Percentiles rank a stretch among this genome's conserved stretches.
Conservation (phyloP, 2,329 filamentous ascomycete species). For the Anisogramma anomala region DNA sequence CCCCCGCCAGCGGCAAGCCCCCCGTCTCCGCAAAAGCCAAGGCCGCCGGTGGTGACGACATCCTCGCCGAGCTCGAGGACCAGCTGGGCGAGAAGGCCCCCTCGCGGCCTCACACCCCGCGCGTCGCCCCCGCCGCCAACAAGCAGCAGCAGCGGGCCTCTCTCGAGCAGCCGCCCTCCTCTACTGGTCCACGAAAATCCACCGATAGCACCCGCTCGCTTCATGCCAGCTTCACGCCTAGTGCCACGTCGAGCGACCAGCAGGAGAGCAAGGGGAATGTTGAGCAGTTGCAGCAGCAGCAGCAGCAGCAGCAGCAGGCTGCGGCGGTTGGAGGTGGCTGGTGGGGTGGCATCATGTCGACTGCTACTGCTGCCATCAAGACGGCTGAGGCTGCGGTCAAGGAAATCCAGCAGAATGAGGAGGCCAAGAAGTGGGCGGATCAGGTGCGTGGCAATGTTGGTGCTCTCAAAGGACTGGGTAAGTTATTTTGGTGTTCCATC, state of each 20-base stretch:
- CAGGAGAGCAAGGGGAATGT: conserved; percentile 37
- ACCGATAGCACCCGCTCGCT: conserved; percentile 64
- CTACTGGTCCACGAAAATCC: conserved; percentile 50
- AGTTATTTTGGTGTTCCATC: conserved; percentile 17
- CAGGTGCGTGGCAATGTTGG: conserved; percentile 86
- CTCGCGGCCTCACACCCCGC: conserved; percentile 73
- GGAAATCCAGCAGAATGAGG: conserved; percentile 91
- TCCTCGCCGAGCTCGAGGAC: conserved; percentile 78
- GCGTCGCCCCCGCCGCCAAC: conserved; percentile 44
- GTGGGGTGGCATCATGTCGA: conserved; percentile 80
- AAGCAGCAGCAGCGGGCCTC: conserved; percentile 46
- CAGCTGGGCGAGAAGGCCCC: conserved; percentile 60
- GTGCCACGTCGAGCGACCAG: conserved; percentile 50
- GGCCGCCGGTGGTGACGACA: conserved; percentile 45
- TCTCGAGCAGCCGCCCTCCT: conserved; percentile 46
- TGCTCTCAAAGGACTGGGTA: conserved; percentile 64
- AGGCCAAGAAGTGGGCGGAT: conserved; percentile 91
- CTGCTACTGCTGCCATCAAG: conserved; percentile 76
- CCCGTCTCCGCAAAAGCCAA: conserved; percentile 37
- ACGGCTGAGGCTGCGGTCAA: conserved; percentile 87
- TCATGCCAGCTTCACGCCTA: conserved; percentile 61
- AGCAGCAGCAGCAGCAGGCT: conserved; percentile 23
- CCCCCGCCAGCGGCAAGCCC: conserved; percentile 34
- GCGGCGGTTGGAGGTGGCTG: conserved; percentile 54
- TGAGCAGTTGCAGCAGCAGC: conserved; percentile 30